Evolutionary conservation across 2,329 filamentous ascomycete species (phyloP).

Genomic region (Penicillium sp.): DNA sequence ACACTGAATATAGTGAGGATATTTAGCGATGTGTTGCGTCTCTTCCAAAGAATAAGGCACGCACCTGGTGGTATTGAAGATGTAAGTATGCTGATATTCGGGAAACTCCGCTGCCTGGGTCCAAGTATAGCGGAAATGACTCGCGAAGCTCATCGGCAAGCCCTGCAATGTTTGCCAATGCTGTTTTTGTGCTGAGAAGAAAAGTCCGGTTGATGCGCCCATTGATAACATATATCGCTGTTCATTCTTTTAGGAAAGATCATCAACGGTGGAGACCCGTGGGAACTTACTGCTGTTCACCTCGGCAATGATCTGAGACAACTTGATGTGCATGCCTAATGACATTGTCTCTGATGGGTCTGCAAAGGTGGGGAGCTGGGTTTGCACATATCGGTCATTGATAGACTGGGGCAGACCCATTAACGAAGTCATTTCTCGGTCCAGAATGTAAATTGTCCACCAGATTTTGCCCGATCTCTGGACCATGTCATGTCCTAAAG

Average conservation of each 20-base stretch:
- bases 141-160: constrained; percentile 41
- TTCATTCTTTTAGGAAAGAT: not conserved
- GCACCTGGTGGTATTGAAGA: constrained; percentile 42
- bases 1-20: constrained; percentile 27
- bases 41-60: not conserved
- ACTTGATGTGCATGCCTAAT: constrained; percentile 47
- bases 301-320: constrained; percentile 46
- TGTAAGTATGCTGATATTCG: constrained; percentile 43
- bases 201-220: constrained; percentile 38
- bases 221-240: constrained; percentile 45
- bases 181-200: constrained; percentile 40
- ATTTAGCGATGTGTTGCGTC: not conserved
- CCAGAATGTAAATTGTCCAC: constrained; percentile 57
- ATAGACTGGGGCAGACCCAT: constrained; percentile 54
- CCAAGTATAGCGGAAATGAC: constrained; percentile 38
- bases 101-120: constrained; percentile 42
- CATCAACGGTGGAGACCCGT: too few species aligned
- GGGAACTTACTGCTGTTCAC: constrained; percentile 44
- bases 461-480: constrained; percentile 53
- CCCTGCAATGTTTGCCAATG: constrained; percentile 39
- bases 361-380: constrained; percentile 46
- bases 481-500: constrained; percentile 46
- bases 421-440: constrained; percentile 54
- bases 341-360: constrained; percentile 40
- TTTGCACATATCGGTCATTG: constrained; percentile 52